Evolutionary conservation across 768 basidiomycete genomes (phyloP).

Genomic region (Leccinum rimulosum): DNA sequence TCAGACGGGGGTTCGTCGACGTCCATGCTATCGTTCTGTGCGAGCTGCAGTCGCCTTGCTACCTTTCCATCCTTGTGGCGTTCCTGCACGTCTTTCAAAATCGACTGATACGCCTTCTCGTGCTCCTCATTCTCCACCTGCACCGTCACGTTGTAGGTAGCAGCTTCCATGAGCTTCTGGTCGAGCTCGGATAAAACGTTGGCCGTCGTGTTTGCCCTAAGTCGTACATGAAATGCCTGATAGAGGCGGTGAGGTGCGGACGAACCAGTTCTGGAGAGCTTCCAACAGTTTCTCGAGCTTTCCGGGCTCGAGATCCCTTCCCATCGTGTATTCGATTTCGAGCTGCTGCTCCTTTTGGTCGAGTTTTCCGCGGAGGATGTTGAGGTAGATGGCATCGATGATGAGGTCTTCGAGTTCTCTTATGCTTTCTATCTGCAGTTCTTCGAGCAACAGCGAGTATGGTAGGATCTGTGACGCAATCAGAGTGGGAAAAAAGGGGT

Average conservation of each 20-base stretch:
- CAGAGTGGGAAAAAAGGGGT: neutral
- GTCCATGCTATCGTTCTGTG: conserved; percentile 52
- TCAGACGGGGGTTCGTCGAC: conserved; percentile 57
- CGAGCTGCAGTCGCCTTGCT: conserved; percentile 26
- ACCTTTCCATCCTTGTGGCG: conserved; percentile 58
- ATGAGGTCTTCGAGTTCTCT: conserved; percentile 95
- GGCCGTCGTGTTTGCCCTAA: conserved; percentile 69
- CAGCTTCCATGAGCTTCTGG: conserved; percentile 58
- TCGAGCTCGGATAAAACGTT: conserved; percentile 72
- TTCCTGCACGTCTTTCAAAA: conserved; percentile 60
- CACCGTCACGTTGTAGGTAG: conserved; percentile 38
- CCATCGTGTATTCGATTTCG: conserved; percentile 91
- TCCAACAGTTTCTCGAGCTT: conserved; percentile 58
- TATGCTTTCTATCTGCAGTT: conserved; percentile 73
- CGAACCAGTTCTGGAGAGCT: conserved; percentile 68
- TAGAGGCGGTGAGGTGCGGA: conserved; percentile 1
- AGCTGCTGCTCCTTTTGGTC: conserved; percentile 90
- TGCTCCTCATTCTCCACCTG: conserved; percentile 50
- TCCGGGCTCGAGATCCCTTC: conserved; percentile 83
- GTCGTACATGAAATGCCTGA: conserved; percentile 6
- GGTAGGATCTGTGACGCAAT: conserved; percentile 62
- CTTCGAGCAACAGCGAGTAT: conserved; percentile 67
- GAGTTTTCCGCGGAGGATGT: conserved; percentile 85
- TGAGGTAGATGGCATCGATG: conserved; percentile 94
- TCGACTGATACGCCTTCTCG: conserved; percentile 50